phyloP scores from a whole-genome alignment of 352 stramenopile genomes.

The Albugo laibachii region DNA sequence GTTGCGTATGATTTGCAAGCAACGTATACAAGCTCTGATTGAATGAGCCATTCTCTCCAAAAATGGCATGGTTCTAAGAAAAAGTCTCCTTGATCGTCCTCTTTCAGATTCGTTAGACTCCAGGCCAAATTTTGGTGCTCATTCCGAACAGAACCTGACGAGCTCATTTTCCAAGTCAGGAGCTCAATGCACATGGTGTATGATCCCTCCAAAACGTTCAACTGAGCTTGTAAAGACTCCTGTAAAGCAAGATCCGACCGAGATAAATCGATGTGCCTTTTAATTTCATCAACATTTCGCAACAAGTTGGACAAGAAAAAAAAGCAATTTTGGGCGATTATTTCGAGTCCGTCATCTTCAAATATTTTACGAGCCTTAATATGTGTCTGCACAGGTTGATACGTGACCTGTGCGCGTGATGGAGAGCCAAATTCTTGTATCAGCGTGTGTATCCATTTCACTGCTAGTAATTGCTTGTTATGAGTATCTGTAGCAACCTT shows the following conservation, averaged over 20 bases:
- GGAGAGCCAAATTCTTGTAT: conserved; percentile 71
- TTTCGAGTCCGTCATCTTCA: conserved; percentile 40
- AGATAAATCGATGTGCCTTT: conserved; percentile 2
- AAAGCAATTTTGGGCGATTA: conserved; percentile 47
- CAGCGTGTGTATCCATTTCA: conserved; percentile 70
- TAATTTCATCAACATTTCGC: neutral
- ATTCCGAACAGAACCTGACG: conserved; percentile 5
- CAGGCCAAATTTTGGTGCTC: conserved; percentile 53
- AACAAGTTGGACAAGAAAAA: conserved; percentile 3
- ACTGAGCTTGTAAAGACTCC: conserved; percentile 19
- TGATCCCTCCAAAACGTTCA: conserved; percentile 51
- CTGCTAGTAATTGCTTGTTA: conserved; percentile 24
- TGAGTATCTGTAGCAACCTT: conserved; percentile 10
- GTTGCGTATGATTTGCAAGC: conserved; percentile 74
- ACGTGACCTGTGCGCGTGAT: conserved; percentile 58
- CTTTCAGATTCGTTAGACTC: conserved; percentile 23
- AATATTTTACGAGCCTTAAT: conserved; percentile 39
- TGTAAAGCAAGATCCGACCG: conserved; percentile 9
- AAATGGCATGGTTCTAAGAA: conserved; percentile 36
- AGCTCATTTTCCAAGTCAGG: conserved; percentile 27
- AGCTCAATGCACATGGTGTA: conserved; percentile 63
- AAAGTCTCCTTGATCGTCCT: conserved; percentile 14
- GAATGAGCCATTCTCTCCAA: conserved; percentile 47
- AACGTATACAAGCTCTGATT: conserved; percentile 57
- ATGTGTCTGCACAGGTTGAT: conserved; percentile 67